Evolutionary conservation across 768 basidiomycete genomes (phyloP), one percentile per base, ranked within the genome.

Genomic region (Serendipita sp.): DNA sequence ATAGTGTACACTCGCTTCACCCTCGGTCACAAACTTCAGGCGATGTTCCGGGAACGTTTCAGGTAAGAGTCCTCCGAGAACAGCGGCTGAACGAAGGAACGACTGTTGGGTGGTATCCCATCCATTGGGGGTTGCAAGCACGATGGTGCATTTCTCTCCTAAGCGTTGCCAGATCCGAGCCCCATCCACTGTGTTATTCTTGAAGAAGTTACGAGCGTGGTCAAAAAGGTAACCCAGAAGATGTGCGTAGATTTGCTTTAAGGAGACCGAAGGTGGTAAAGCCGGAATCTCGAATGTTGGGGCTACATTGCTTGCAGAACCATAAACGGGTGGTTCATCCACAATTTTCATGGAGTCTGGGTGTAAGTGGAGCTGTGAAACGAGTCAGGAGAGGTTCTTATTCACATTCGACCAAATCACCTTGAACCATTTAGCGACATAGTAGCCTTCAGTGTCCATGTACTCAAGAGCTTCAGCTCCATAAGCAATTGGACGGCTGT

Each of bases 241-340:
- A 44, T 65, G 45, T 16, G 64, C 51, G 37, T 65, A 65, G 32
- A 65, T 53, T 45, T 64, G 64, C 37, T 65, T 65, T 10, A 65
- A 24, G 4, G 51, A 54, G 30, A 65, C 51, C 0, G 34, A 38
- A 3, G 47, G 64, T 34, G 64, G 64, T 10, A 65, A 32, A 28
- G 48, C 13, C 11, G 64, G 64, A 16, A 65, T 46, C 18, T 44
- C 48, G 18, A 65, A 63, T 13, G 41, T 47, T 7, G 63, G 34
- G 48, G 30, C 16, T 3, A 28, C 16, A 28, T 56, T 37, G 11
- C 10, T 37, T n/a, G 16, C 24, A 32, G 56, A 60, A 4, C 56
- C 56, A 35, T 60, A 60, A 10, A 60, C 56, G 24, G 56, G 56
- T n/a, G 56, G 56, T 28, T 60, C 56, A 32, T 60, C 56, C 10